These are phyloP conservation scores for Pythium phragmiticola DNA, from an alignment of 352 stramenopile species.

Conservation along the genomic window DNA sequence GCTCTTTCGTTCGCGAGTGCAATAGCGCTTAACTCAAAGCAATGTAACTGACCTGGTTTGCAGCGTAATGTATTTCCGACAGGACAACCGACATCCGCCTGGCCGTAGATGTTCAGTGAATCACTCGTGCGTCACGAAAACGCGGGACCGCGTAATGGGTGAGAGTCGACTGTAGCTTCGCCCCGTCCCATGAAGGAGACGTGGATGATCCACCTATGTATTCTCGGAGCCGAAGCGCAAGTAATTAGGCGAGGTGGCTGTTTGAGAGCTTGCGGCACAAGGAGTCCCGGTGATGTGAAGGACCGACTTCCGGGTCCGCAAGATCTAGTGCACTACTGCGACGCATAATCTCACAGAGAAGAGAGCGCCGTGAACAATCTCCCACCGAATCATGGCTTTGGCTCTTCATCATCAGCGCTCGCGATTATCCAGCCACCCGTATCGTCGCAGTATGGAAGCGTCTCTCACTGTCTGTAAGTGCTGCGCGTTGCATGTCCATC, in stretches of 20 bases:
- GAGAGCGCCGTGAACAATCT: too few relatives aligned
- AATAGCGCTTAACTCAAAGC: too few relatives aligned
- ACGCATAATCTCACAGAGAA: too few relatives aligned
- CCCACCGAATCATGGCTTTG: too few relatives aligned
- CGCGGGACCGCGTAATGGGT: background rate
- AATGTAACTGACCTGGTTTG: too few relatives aligned
- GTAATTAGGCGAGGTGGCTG: conserved; percentile 29
- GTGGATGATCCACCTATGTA: conserved; percentile 35
- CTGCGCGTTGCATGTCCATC: too few relatives aligned
- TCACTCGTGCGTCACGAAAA: background rate
- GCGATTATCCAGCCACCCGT: too few relatives aligned
- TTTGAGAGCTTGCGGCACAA: conserved; percentile 62
- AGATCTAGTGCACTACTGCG: conserved; percentile 19
- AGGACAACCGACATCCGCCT: too few relatives aligned
- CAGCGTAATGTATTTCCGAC: too few relatives aligned
- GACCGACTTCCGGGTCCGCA: conserved; percentile 37
- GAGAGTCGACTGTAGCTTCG: conserved; percentile 4
- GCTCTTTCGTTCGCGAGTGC: background rate
- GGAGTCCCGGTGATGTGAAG: conserved; percentile 12
- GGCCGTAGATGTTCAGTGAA: background rate
- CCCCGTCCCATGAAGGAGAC: conserved; percentile 33
- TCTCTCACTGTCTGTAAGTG: too few relatives aligned
- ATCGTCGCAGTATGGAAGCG: too few relatives aligned
- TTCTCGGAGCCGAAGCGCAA: conserved; percentile 30
- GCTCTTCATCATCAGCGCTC: too few relatives aligned